These are phyloP conservation scores for Spiromastix sp. DNA, from an alignment of 2,329 filamentous ascomycete species.

Conservation along the genomic window DNA sequence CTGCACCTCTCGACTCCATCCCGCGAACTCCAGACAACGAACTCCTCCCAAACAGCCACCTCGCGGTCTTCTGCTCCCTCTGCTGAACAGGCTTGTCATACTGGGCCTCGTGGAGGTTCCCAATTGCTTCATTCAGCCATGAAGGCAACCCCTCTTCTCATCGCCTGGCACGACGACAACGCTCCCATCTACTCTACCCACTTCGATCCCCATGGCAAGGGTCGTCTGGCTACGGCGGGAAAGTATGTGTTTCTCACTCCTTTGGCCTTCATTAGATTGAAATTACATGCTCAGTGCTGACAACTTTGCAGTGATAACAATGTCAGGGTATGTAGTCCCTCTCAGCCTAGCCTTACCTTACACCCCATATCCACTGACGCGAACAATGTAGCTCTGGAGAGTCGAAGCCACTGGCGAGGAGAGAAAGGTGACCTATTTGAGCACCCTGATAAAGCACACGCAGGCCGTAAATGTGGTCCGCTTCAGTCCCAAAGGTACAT, in stretches of 20 bases:
- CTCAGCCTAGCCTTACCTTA: constrained; percentile 12
- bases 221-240: constrained; percentile 82
- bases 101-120: constrained; percentile 3
- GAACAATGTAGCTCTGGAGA: constrained; percentile 68
- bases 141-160: constrained; percentile 93
- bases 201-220: constrained; percentile 87
- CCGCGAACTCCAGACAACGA: no score
- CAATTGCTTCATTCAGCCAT: constrained; percentile 41
- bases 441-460: constrained; percentile 84
- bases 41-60: no score
- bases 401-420: constrained; percentile 77
- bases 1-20: no score
- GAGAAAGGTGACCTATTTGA: constrained; percentile 80
- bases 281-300: constrained; percentile 7
- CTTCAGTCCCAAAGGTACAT: constrained; percentile 81
- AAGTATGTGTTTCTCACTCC: constrained; percentile 39
- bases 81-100: no score
- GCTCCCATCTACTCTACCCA: constrained; percentile 94
- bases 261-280: no score
- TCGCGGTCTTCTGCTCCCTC: no score
- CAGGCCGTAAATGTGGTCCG: constrained; percentile 97
- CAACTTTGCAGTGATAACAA: constrained; percentile 60
- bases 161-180: constrained; percentile 98
- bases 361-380: constrained; percentile 8
- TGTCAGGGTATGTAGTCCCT: constrained; percentile 58